Evolutionary conservation across 257 asterid genomes (phyloP).

Genomic region (Solanum chilense): DNA sequence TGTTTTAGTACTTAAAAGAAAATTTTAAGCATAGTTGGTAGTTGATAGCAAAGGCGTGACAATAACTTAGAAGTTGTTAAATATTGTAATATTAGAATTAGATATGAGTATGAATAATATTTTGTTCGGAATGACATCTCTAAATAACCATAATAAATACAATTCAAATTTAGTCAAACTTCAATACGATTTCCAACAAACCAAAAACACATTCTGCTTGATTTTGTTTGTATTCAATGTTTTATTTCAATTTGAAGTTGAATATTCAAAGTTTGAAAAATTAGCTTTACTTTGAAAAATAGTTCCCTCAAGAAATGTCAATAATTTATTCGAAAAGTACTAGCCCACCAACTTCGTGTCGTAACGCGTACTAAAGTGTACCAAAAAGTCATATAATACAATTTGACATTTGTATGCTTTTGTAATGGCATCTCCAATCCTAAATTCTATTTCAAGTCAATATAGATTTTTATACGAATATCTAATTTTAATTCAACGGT

Average conservation of each 20-base stretch:
- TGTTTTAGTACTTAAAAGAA: not conserved
- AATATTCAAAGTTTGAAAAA: not conserved
- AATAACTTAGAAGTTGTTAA: not conserved
- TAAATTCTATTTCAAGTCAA: too few species aligned
- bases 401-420: not conserved
- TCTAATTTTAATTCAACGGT: fast-evolving
- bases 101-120: too few species aligned
- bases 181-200: fast-evolving
- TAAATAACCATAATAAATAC: fast-evolving
- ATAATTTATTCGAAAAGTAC: not conserved
- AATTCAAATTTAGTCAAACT: too few species aligned
- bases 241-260: not conserved
- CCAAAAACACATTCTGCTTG: not conserved
- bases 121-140: too few species aligned
- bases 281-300: not conserved
- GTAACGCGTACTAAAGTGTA: not conserved
- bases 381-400: not conserved
- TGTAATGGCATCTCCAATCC: too few species aligned
- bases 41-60: not conserved
- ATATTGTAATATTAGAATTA: too few species aligned
- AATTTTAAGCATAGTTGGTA: not conserved
- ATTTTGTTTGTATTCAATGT: not conserved
- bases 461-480: too few species aligned
- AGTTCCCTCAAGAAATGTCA: not conserved
- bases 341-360: not conserved